Evolutionary conservation across 2,329 filamentous ascomycete genomes (phyloP).

Genomic region (Lachnellula hyalina): DNA sequence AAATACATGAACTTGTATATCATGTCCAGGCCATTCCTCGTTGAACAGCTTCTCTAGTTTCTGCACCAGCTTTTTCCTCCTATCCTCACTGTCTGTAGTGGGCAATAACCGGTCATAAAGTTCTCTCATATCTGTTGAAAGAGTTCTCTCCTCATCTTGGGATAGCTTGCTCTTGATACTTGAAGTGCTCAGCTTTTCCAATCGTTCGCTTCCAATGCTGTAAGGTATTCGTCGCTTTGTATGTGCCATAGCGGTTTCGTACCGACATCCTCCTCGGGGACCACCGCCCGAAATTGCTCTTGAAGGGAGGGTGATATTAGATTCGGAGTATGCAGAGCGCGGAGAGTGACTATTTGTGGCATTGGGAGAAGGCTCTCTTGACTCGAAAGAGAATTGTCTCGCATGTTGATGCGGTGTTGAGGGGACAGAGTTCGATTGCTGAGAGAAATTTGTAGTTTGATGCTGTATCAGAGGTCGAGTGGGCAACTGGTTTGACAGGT

Average conservation of each 20-base stretch:
- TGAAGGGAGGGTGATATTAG: constrained; percentile 67
- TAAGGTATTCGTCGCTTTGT: constrained; percentile 88
- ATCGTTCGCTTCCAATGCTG: constrained; percentile 72
- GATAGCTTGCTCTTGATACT: constrained; percentile 68
- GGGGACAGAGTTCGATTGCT: constrained; percentile 83
- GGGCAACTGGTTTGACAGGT: constrained; percentile 26
- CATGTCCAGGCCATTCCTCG: constrained; percentile 82
- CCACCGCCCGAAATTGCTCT: constrained; percentile 54
- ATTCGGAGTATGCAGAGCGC: constrained; percentile 84
- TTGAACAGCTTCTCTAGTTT: constrained; percentile 89
- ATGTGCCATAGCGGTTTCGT: constrained; percentile 79
- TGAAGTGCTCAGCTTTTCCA: constrained; percentile 66
- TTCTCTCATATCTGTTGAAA: constrained; percentile 78
- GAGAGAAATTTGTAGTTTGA: constrained; percentile 46
- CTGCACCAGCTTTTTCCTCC: constrained; percentile 68
- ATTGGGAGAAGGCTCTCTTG: constrained; percentile 75
- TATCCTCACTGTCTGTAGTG: constrained; percentile 69
- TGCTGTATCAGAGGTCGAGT: constrained; percentile 34
- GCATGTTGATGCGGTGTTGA: constrained; percentile 89
- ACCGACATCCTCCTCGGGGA: constrained; percentile 65
- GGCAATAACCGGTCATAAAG: constrained; percentile 83
- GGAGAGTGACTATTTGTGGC: constrained; percentile 76
- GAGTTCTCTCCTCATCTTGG: constrained; percentile 65
- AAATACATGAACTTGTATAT: constrained; percentile 90
- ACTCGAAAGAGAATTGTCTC: constrained; percentile 74